Percentiles rank a stretch among this genome's conserved stretches.
phyloP scores from a whole-genome alignment of 495 filamentous ascomycete species.

The Recurvomyces mirabilis region DNA sequence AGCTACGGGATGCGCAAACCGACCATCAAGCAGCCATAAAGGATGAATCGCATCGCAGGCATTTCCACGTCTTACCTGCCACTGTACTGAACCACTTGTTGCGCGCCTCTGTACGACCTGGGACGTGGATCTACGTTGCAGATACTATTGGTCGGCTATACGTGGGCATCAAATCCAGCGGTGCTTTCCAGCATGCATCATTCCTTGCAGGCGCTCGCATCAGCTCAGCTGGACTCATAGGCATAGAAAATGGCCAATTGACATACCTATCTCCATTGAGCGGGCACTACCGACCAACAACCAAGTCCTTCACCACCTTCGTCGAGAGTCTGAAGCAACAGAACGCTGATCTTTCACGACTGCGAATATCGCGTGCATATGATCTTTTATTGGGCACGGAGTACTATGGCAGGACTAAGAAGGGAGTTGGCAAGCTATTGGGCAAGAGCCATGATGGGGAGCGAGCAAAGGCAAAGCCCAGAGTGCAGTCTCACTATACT shows the following conservation, averaged over 20 bases:
- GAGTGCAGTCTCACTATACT: not conserved
- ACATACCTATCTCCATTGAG: slow-evolving; percentile 45
- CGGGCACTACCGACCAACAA: slow-evolving; percentile 78
- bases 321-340: slow-evolving; percentile 55
- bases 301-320: slow-evolving; percentile 69
- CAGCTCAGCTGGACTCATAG: slow-evolving; percentile 72
- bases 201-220: slow-evolving; percentile 79
- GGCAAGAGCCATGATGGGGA: not conserved
- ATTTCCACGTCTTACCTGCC: slow-evolving; percentile 52
- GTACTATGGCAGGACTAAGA: slow-evolving; percentile 51
- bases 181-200: slow-evolving; percentile 78
- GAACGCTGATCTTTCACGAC: slow-evolving; percentile 65
- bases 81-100: slow-evolving; percentile 62
- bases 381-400: slow-evolving; percentile 71
- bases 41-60: slow-evolving; percentile 46
- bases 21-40: slow-evolving; percentile 40
- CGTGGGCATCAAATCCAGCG: slow-evolving; percentile 76
- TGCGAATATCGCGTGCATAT: slow-evolving; percentile 68
- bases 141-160: slow-evolving; percentile 80
- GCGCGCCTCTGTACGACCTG: slow-evolving; percentile 55
- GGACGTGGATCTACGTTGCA: slow-evolving; percentile 66
- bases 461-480: not conserved
- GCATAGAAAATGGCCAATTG: slow-evolving; percentile 66
- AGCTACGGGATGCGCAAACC: slow-evolving; percentile 30
- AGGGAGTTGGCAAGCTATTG: slow-evolving; percentile 36